Base-by-base conservation (phyloP, 306 rosid genomes). In the Cucumis melo region DNA sequence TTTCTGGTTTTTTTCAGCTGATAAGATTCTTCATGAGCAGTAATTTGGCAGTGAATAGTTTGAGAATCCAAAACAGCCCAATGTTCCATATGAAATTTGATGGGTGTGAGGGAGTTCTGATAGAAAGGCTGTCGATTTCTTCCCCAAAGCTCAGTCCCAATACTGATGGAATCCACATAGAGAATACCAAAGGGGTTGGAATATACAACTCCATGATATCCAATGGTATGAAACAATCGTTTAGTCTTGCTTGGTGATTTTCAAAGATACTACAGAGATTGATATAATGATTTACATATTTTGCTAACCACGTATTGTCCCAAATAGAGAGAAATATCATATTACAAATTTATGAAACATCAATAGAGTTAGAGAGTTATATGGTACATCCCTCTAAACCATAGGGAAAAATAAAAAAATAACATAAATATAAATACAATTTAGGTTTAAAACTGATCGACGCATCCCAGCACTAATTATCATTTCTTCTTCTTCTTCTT, bases 141-240 rank as follows among this genome's bases (percentile, higher is more conserved):
- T 88, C 99, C 1, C 99, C 99, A 0, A 89, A 90, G 82, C 96
- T 94, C 10, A 94, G 99, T 80, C 99, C 99, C 29, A 94, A 94
- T 63, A 94, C 96, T 3, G 99, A 94, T 80, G 99, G 99, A 71
- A 92, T 94, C 62, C 99, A 94, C 85, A 64, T 94, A 10, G 96
- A 88, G 80, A 80, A 87, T 86, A 89, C 96, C 0, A 88, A 67
- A 41, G 73, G 79, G 16, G 96, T 94, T 42, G 93, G 86, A 1
- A 92, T 94, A 68, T 86, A 87, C 80, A 79, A 94, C 87, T 73
- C 97, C 20, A 42, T 84, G 84, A 92, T 94, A 81, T 82, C 92
- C 89, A 94, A 94, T 61, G 97, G 99, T 91, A 87, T 65, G 32
- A 67, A 42, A 20, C 32, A 39, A 10, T n/a, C 11, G 5, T 6